These are phyloP conservation scores for Camillea tinctor DNA, from an alignment of 2,329 filamentous ascomycete genomes.

Conservation along the genomic window DNA sequence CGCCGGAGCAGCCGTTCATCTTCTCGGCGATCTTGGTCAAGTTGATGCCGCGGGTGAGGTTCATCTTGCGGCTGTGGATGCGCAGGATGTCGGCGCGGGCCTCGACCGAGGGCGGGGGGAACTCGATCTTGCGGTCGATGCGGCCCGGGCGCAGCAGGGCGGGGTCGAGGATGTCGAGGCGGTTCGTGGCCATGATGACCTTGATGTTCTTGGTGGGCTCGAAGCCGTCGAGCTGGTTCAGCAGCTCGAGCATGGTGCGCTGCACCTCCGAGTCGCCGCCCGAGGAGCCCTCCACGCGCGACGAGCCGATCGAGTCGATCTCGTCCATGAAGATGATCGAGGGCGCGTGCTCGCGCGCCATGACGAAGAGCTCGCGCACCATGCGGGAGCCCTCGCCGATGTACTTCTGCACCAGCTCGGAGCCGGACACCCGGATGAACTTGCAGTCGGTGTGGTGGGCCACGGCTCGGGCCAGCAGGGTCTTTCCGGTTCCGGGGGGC, in stretches of 20 bases:
- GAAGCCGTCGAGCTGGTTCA: constrained; percentile 98
- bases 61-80: constrained; percentile 98
- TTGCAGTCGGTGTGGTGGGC: constrained; percentile 99
- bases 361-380: constrained; percentile 98
- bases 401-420: constrained; percentile 97
- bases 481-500: constrained; percentile 96
- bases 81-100: constrained; percentile 95
- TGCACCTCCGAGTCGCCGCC: constrained; percentile 97
- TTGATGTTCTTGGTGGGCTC: constrained; percentile 99
- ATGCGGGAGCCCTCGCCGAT: constrained; percentile 97
- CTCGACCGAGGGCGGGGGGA: constrained; percentile 94
- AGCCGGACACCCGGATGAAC: constrained; percentile 95
- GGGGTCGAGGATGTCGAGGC: constrained; percentile 94
- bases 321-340: constrained; percentile 99
- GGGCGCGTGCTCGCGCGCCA: constrained; percentile 96
- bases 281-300: constrained; percentile 90
- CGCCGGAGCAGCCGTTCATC: constrained; percentile 98
- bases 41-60: constrained; percentile 95
- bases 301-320: constrained; percentile 97
- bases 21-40: constrained; percentile 98
- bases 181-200: constrained; percentile 99
- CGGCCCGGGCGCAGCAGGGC: constrained; percentile 92
- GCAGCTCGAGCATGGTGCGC: constrained; percentile 94
- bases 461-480: constrained; percentile 87
- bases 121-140: constrained; percentile 98